Percentiles rank a stretch among this genome's conserved stretches.
phyloP scores from a whole-genome alignment of 202 grass and related monocot species.

The Dendrocalamus latiflorus region DNA sequence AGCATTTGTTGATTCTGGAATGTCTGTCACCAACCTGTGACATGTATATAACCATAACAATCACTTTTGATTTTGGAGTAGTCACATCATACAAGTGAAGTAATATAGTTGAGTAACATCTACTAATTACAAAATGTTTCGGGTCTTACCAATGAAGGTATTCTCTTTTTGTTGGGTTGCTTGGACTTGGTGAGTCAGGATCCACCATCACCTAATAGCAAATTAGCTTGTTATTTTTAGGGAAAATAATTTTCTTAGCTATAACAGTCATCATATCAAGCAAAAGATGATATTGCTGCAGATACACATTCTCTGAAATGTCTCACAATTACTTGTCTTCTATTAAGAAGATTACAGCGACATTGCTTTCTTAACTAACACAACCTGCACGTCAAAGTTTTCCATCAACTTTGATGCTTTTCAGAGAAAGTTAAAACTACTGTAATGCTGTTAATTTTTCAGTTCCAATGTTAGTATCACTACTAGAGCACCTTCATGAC shows the following conservation, averaged over 20 bases:
- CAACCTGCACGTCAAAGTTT: not conserved
- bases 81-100: not conserved
- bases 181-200: slow-evolving; percentile 95
- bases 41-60: slow-evolving; percentile 26
- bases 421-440: not conserved
- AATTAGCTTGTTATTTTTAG: slow-evolving; percentile 34
- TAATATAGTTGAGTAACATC: not conserved
- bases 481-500: not conserved
- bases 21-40: slow-evolving; percentile 95
- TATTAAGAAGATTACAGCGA: slow-evolving; percentile 5
- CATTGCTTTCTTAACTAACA: slow-evolving; percentile 1
- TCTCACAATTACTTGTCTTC: slow-evolving; percentile 8
- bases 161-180: slow-evolving; percentile 93
- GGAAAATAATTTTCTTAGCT: slow-evolving; percentile 1
- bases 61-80: not conserved
- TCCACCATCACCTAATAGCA: slow-evolving; percentile 91
- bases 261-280: not conserved
- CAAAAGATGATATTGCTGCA: slow-evolving; percentile 19
- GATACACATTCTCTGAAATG: not conserved
- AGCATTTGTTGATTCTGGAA: slow-evolving; percentile 75
- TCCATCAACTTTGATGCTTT: not conserved
- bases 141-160: slow-evolving; percentile 88
- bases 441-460: not conserved
- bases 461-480: not conserved
- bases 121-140: slow-evolving; percentile 10